Evolutionary conservation across 2,329 filamentous ascomycete genomes (phyloP).

Genomic region (Didymella arachidicola): DNA sequence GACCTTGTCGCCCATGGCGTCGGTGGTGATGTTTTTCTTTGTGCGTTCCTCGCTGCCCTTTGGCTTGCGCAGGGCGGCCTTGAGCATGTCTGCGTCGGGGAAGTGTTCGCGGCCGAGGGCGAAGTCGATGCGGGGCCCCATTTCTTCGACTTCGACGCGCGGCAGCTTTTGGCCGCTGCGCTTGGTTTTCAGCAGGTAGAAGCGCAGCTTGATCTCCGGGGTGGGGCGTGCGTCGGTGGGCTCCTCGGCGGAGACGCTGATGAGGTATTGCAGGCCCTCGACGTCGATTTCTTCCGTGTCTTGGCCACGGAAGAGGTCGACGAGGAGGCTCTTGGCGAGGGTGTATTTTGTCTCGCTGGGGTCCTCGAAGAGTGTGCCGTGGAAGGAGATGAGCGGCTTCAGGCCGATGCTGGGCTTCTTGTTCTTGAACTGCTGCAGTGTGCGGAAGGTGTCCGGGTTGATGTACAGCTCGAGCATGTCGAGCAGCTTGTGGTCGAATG

Average conservation of each 20-base stretch:
- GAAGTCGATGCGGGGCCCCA: constrained; percentile 93
- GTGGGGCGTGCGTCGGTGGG: constrained; percentile 54
- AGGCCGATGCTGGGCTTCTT: constrained; percentile 73
- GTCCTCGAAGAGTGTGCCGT: constrained; percentile 86
- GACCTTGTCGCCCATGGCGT: constrained; percentile 94
- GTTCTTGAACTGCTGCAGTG: constrained; percentile 75
- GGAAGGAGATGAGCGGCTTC: constrained; percentile 90
- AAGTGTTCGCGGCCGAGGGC: constrained; percentile 81
- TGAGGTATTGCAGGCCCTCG: constrained; percentile 89
- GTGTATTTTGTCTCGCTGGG: constrained; percentile 81
- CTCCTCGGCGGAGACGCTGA: constrained; percentile 78
- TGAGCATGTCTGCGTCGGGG: constrained; percentile 79
- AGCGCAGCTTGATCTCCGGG: constrained; percentile 69
- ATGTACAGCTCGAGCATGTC: constrained; percentile 95
- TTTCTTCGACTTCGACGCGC: constrained; percentile 91
- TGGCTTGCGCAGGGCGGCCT: constrained; percentile 88
- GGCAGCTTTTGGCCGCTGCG: constrained; percentile 86
- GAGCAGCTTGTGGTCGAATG: constrained; percentile 84
- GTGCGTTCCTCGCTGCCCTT: constrained; percentile 76
- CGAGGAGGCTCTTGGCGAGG: constrained; percentile 83
- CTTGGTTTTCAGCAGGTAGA: constrained; percentile 87
- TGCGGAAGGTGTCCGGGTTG: constrained; percentile 74
- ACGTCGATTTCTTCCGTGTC: constrained; percentile 86
- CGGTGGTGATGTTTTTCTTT: constrained; percentile 96
- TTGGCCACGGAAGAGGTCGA: constrained; percentile 91